Evolutionary conservation across 2,329 filamentous ascomycete species (phyloP), one percentile per base, ranked within the genome.

Genomic region (Phoma herbarum): DNA sequence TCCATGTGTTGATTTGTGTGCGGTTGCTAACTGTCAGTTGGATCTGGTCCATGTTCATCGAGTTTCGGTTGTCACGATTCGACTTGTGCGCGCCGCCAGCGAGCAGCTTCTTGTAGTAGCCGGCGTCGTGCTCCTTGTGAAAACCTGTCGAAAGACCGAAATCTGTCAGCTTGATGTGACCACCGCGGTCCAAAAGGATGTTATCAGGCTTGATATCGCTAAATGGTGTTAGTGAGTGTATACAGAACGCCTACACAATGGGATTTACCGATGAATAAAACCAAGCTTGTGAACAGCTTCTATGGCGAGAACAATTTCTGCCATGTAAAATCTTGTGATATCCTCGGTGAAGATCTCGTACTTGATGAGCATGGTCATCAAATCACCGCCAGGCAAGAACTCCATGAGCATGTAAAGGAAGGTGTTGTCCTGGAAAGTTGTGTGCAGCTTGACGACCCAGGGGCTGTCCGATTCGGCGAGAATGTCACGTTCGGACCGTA

Each of bases 331-430:
- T 18, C 95, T 88, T 28, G 95, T 99, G 67, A 99, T 98, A 68
- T 99, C 95, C 78, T 98, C 94, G 0, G 93, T 96, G 78, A 99
- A 99, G 77, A 99, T 97, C 78, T 99, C 95, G 75, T 99, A 99
- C 84, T 98, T 99, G 83, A 99, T 99, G 68, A 99, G 84, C 95
- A 99, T 99, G 3, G 95, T 99, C 95, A 99, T 99, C 77, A 99
- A 80, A 81, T 99, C 95, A 78, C 95, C 95, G 78, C 95, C 95
- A 8, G 95, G 95, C 78, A 99, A 85, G 80, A 98, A 99, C 80
- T 99, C 95, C 95, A 99, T 99, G 61, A 99, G 84, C 89, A 99
- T 95, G 83, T 99, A 99, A 33, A 99, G 83, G 81, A 97, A 99
- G 66, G 95, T 94, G 44, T 86, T 85, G 76, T 99, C 95, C 80